Conservation (phyloP, 345 rosid species). For the Rhizophora mangle region DNA sequence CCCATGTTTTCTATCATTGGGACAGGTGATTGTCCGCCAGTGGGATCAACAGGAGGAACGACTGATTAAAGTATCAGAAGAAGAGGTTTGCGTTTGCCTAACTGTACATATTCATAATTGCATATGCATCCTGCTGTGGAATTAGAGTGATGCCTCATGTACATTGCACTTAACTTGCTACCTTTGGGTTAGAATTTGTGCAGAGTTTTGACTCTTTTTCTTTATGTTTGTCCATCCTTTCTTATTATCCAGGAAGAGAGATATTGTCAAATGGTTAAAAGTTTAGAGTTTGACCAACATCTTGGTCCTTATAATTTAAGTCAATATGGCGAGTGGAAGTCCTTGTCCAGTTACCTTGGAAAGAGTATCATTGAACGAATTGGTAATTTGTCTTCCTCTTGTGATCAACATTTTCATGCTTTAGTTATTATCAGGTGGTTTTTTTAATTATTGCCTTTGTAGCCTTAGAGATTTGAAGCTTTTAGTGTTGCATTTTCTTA, state of each 20-base stretch:
- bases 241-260: conserved; percentile 56
- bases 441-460: conserved; percentile 7
- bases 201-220: neutral
- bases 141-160: neutral
- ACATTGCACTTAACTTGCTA: neutral
- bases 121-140: neutral
- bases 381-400: conserved; percentile 38
- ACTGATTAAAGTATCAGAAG: conserved; percentile 58
- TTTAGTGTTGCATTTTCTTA: neutral
- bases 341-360: conserved; percentile 58
- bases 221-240: neutral
- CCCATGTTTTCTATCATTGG: conserved; percentile 7
- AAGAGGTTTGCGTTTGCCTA: conserved; percentile 59
- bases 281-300: conserved; percentile 71
- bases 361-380: conserved; percentile 54
- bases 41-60: conserved; percentile 76
- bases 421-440: neutral
- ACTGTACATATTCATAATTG: neutral
- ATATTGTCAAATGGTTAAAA: conserved; percentile 58
- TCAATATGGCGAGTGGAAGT: conserved; percentile 70
- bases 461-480: neutral
- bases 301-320: conserved; percentile 76
- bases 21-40: conserved; percentile 71
- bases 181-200: neutral
- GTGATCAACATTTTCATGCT: neutral